A percentile compares a stretch with the other conserved stretches of the same genome.
Conservation (phyloP, 2,329 filamentous ascomycete genomes). For the Leptographium wingfieldii region DNA sequence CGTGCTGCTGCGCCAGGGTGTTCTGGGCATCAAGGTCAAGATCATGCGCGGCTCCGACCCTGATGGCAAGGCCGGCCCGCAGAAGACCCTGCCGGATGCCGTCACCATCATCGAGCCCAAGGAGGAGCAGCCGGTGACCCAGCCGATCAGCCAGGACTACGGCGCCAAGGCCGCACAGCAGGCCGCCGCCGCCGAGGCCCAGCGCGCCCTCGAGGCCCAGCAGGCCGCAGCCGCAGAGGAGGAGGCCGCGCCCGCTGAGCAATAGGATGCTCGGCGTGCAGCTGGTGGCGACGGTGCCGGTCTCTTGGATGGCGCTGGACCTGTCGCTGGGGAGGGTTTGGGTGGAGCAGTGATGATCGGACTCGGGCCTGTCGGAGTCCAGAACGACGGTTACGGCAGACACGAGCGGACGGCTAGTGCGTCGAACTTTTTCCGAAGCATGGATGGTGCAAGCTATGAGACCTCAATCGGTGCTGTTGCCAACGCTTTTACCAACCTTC, state of each 20-base stretch:
- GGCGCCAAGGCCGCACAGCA: slow-evolving; percentile 70
- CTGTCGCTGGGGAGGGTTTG: neutral
- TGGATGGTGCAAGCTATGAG: slow-evolving; percentile 1
- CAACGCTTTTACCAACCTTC: neutral
- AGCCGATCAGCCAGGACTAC: slow-evolving; percentile 97
- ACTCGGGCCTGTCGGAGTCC: neutral
- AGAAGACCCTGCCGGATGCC: slow-evolving; percentile 94
- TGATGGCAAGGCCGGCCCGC: slow-evolving; percentile 95
- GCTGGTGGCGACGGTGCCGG: neutral
- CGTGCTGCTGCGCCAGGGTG: slow-evolving; percentile 99
- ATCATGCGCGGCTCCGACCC: slow-evolving; percentile 99
- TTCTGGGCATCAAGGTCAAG: slow-evolving; percentile 99
- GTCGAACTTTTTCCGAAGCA: neutral
- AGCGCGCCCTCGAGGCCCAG: slow-evolving; percentile 37
- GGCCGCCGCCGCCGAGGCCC: slow-evolving; percentile 53
- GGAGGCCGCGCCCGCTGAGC: slow-evolving; percentile 35
- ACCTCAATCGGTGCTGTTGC: neutral
- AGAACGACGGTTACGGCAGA: neutral
- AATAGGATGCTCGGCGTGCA: slow-evolving; percentile 23
- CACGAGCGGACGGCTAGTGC: neutral
- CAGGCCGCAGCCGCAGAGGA: slow-evolving; percentile 30
- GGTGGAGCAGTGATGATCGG: neutral
- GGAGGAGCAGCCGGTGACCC: slow-evolving; percentile 91
- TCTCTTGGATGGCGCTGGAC: neutral
- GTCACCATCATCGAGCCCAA: slow-evolving; percentile 99